Evolutionary conservation across 2,329 filamentous ascomycete genomes (phyloP), one percentile per base, ranked within the genome.

Genomic region (Aspergillus quadricinctus): DNA sequence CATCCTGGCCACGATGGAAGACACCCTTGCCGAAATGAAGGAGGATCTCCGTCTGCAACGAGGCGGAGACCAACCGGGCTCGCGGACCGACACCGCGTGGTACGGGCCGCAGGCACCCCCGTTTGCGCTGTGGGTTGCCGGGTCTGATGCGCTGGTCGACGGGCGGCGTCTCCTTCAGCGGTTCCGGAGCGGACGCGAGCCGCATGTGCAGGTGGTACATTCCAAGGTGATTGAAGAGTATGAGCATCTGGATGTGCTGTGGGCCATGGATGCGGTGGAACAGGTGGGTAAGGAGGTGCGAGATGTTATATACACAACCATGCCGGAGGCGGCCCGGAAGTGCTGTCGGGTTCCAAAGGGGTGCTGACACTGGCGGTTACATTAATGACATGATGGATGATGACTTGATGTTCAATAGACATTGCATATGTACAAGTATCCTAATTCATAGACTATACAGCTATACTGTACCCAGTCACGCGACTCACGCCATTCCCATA

Each of bases 181-280:
- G 1, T 89, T 97, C 61, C 82, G 89, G 65, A 82, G 83, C 45
- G 89, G 88, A 0, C 80, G 89, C 27, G 93, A 97, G 72, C 93
- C 93, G 1, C 80, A 90, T 67, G 90, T 95, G 8, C 79, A 82
- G 41, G 77, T 97, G 4, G 89, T 96, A 4, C 89, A 96, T 74
- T 83, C 83, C 60, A 95, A 90, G 69, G 79, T 95, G 23, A 88
- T 97, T 46, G 85, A 90, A 2, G 90, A 88, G 49, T 96, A 96
- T 70, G 93, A 97, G 75, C 93, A 97, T 74, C 81, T 97, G 4
- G 93, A 97, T 74, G 90, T 97, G 1, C 85, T 97, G 40, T 97
- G 93, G 93, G 92, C 92, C 0, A 90, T 97, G 80, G 92, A 97
- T 68, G 85, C 86, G 0, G 84, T 92, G 17, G 87, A 93, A 49